phyloP scores from a whole-genome alignment of 2,329 filamentous ascomycete genomes.

The Akanthomyces uredinophilus region DNA sequence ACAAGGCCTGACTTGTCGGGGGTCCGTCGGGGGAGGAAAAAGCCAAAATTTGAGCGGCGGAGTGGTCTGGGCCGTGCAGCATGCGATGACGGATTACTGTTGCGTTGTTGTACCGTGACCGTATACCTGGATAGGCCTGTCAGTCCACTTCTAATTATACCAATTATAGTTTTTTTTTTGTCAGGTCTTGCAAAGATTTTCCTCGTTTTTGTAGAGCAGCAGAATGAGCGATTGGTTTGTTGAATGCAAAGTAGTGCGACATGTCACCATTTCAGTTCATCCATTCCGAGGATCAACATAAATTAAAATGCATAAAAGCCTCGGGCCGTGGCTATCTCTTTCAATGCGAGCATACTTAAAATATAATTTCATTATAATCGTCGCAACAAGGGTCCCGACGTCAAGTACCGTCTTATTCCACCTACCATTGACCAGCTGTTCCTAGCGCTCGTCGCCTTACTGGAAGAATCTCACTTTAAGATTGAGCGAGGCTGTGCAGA shows the following conservation, averaged over 20 bases:
- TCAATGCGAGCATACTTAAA: not conserved
- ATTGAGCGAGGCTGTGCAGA: not conserved
- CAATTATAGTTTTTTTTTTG: not conserved
- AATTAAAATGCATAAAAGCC: not conserved
- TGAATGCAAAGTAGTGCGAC: not conserved
- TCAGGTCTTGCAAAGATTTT: too few relatives aligned
- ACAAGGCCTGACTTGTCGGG: constrained; percentile 28
- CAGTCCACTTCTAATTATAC: not conserved
- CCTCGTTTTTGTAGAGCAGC: too few relatives aligned
- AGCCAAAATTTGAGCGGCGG: not conserved
- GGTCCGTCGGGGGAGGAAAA: not conserved
- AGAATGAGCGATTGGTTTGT: too few relatives aligned
- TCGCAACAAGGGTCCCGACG: not conserved
- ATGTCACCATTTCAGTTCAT: not conserved
- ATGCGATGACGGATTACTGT: not conserved
- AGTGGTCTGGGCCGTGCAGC: not conserved
- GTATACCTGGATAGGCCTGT: not conserved
- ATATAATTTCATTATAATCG: not conserved
- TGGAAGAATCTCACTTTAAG: not conserved
- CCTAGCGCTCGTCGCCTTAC: not conserved
- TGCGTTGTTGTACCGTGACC: not conserved
- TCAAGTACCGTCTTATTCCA: not conserved
- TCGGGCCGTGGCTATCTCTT: not conserved
- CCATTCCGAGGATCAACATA: not conserved
- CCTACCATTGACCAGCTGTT: not conserved